phyloP scores from a whole-genome alignment of 1,284 basidiomycete genomes.

The Afroboletus lepidellus region DNA sequence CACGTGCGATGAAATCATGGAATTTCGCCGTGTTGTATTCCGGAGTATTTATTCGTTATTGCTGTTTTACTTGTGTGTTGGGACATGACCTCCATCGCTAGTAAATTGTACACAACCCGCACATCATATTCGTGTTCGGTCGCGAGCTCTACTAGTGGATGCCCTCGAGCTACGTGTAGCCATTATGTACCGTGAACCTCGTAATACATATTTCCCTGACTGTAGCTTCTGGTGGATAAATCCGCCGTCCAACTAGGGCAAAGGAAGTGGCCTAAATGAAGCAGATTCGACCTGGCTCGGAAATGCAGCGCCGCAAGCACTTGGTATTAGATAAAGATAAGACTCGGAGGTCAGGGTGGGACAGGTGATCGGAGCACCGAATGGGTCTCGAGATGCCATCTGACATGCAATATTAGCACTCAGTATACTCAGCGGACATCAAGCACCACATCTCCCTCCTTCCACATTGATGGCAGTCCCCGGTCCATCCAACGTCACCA shows the following conservation, averaged over 20 bases:
- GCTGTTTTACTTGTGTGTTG: constrained; percentile 25
- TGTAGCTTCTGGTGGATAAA: not conserved
- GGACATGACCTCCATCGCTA: constrained; percentile 11
- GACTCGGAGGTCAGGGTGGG: not conserved
- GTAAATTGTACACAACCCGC: constrained; percentile 1
- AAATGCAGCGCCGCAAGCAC: not conserved
- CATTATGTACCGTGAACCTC: not conserved
- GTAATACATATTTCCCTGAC: constrained; percentile 1
- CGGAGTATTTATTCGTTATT: constrained; percentile 32
- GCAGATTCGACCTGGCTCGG: not conserved
- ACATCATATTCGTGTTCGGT: constrained; percentile 1
- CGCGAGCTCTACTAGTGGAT: not conserved
- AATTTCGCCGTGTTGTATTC: not conserved
- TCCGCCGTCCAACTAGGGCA: not conserved
- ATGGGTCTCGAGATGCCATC: not conserved
- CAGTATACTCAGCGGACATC: not conserved
- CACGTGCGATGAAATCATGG: constrained; percentile 13
- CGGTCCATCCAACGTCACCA: constrained; percentile 47
- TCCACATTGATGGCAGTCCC: constrained; percentile 22
- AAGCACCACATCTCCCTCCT: not conserved
- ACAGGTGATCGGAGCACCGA: not conserved
- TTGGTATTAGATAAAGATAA: constrained; percentile 5
- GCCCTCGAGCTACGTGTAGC: constrained; percentile 11
- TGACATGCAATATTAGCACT: constrained; percentile 20
- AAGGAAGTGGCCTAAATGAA: not conserved